These are phyloP conservation scores for Pseudogymnoascus sp. DNA, from an alignment of 2,329 filamentous ascomycete genomes.

Conservation along the genomic window DNA sequence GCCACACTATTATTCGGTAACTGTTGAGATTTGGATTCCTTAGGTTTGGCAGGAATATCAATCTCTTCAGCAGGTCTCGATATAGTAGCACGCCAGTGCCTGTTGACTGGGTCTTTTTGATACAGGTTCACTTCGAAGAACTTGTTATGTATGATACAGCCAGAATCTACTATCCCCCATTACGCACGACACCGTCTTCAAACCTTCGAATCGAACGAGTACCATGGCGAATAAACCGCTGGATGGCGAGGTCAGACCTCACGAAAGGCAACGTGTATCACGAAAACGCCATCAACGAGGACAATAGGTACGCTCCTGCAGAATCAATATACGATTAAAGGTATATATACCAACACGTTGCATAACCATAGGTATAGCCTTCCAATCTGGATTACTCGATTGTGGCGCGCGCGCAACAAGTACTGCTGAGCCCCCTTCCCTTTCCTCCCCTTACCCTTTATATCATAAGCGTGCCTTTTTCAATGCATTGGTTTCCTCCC, in stretches of 20 bases:
- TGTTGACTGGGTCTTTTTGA: constrained; percentile 37
- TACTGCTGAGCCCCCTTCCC: neutral
- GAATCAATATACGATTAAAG: neutral
- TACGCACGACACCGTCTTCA: neutral
- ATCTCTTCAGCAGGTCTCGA: constrained; percentile 34
- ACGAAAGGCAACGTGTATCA: neutral
- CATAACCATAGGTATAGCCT: neutral
- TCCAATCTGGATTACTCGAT: neutral
- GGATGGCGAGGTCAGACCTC: neutral
- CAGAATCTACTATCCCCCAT: neutral
- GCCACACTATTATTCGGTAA: neutral
- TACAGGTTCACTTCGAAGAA: constrained; percentile 43
- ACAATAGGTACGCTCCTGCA: neutral
- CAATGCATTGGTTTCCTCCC: neutral
- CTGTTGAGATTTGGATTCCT: neutral
- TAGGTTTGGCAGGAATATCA: constrained; percentile 22
- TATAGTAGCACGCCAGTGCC: constrained; percentile 36
- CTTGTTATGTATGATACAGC: constrained; percentile 30
- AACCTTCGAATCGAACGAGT: neutral
- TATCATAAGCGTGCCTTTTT: neutral
- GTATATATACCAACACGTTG: neutral
- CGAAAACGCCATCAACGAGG: neutral
- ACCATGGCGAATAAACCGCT: neutral
- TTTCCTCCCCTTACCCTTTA: neutral
- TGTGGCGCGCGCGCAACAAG: neutral